Conservation (phyloP, 208 protist genomes). For the Lotmaria passim region DNA sequence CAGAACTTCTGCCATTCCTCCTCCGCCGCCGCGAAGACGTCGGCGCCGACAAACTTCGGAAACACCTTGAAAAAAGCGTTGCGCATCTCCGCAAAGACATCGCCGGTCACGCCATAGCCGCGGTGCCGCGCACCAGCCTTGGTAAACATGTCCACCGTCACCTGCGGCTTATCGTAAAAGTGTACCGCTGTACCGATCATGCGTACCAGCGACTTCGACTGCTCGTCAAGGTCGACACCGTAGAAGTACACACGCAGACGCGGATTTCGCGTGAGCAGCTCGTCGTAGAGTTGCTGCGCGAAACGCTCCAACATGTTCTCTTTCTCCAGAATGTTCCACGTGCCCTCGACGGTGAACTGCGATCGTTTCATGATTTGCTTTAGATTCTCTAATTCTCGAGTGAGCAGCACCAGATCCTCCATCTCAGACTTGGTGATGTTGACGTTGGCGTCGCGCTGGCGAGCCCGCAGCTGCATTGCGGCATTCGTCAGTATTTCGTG, state of each 20-base stretch:
- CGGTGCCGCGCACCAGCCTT: conserved; percentile 70
- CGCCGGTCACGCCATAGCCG: conserved; percentile 60
- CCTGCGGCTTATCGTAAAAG: conserved; percentile 69
- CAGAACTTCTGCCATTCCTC: conserved; percentile 79
- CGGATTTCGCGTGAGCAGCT: conserved; percentile 55
- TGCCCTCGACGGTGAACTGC: conserved; percentile 63
- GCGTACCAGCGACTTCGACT: conserved; percentile 56
- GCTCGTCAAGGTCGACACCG: conserved; percentile 65
- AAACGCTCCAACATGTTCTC: conserved; percentile 60
- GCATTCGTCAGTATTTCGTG: conserved; percentile 44
- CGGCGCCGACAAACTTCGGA: conserved; percentile 66
- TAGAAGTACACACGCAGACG: conserved; percentile 64
- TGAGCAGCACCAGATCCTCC: conserved; percentile 63
- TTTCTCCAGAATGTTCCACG: conserved; percentile 70
- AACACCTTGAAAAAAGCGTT: conserved; percentile 78
- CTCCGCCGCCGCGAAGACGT: conserved; percentile 54
- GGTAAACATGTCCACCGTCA: conserved; percentile 62
- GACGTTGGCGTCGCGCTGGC: conserved; percentile 46
- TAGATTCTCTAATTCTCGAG: conserved; percentile 67
- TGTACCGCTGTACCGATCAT: conserved; percentile 75
- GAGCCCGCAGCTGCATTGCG: conserved; percentile 45
- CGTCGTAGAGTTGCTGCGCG: conserved; percentile 63
- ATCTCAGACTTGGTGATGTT: conserved; percentile 59
- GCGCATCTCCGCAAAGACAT: conserved; percentile 59
- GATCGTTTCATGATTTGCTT: conserved; percentile 55